Evolutionary conservation across 208 protist genomes (phyloP), one percentile per base, ranked within the genome.

Genomic region (Angomonas deanei): DNA sequence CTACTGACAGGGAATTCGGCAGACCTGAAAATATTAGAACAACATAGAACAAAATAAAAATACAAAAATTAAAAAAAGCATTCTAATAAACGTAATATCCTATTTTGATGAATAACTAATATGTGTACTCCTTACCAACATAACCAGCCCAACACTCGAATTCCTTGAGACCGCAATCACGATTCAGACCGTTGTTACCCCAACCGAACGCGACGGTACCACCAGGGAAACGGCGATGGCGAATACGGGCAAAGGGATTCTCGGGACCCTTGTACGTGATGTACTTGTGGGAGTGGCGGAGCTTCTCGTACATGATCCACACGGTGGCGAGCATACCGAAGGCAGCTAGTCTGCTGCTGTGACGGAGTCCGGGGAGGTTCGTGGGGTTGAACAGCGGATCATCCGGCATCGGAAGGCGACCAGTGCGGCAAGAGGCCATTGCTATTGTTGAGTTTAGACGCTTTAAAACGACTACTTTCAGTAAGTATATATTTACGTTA

Each of bases 181-280:
- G 80, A 71, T 94, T 94, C 66, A 94, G 72, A 27, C 84, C 88
- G 61, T 94, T 94, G 70, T 91, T 92, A 88, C 88, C 84, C 88
- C 88, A 94, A 17, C 84, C 84, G 68, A 91, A 94, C 32, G 82
- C 66, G 53, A 90, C 83, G 52, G 64, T 73, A 66, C 88, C 88
- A 74, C 80, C 79, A 64, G 85, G 85, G 64, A 81, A 93, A 21
- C 80, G 74, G 61, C 81, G 82, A 57, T 88, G 82, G 49, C 86
- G 83, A 72, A 89, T 87, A 63, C 82, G 86, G 10, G 80, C 80
- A 64, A 86, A 88, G 13, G 83, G 86, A 64, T 93, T 88, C 31
- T 93, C 82, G 26, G 86, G 83, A 52, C 82, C 83, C 68, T 90
- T 93, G 70, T 89, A 88, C 27, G 82, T 88, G 54, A 89, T 78